Percentiles rank a stretch among this genome's conserved stretches.
Evolutionary conservation across 2,329 filamentous ascomycete genomes (phyloP).

Genomic region (Botrytis fragariae): DNA sequence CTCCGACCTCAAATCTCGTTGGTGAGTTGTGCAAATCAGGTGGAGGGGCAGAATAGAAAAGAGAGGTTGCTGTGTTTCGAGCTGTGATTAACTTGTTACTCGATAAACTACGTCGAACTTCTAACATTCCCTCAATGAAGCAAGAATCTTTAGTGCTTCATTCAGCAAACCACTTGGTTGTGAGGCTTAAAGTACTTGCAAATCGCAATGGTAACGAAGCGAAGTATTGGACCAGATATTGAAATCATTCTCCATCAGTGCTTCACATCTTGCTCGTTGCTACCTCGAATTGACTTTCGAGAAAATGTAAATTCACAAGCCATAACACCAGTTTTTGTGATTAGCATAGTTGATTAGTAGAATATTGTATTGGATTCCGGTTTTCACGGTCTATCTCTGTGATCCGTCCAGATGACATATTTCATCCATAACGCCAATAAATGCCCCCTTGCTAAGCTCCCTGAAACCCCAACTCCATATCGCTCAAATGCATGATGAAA

Average conservation of each 20-base stretch:
- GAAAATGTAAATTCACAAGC: not conserved
- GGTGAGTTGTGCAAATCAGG: not conserved
- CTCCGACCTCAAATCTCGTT: too few relatives aligned
- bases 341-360: not conserved
- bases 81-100: not conserved
- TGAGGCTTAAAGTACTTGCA: not conserved
- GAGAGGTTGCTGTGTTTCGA: not conserved
- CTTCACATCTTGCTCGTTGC: not conserved
- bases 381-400: not conserved
- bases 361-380: not conserved
- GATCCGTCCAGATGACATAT: conserved; percentile 38
- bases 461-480: not conserved
- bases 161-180: not conserved
- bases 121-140: not conserved
- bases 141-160: not conserved
- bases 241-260: not conserved
- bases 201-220: not conserved
- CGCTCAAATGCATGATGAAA: conserved; percentile 12
- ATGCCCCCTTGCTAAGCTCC: not conserved
- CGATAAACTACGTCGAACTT: not conserved
- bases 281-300: not conserved
- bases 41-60: not conserved
- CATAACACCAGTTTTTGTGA: not conserved
- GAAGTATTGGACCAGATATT: not conserved
- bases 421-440: conserved; percentile 33